A percentile compares a stretch with the other conserved stretches of the same genome.
These are phyloP conservation scores for Mortierella sp. DNA, from an alignment of 371 early-diverging fungal species.

Conservation along the genomic window DNA sequence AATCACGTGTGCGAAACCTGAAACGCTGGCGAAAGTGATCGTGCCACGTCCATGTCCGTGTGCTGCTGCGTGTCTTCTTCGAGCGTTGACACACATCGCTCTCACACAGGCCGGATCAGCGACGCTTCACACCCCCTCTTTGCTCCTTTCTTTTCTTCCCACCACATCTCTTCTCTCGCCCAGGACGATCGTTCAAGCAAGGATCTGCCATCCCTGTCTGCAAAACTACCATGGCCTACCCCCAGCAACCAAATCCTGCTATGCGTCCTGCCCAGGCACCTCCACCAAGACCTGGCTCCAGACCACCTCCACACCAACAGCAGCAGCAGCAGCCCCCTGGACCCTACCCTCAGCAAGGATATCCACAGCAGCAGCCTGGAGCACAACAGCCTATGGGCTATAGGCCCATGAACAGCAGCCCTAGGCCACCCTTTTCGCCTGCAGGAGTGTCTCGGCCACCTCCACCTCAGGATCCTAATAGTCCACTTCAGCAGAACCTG, in stretches of 20 bases:
- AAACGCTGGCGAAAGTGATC: no score
- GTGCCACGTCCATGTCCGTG: no score
- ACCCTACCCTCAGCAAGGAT: conserved; percentile 1
- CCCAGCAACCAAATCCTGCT: conserved; percentile 32
- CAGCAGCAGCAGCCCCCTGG: conserved; percentile 21
- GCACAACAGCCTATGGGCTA: conserved; percentile 19
- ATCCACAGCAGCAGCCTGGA: conserved; percentile 8
- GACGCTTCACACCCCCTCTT: no score
- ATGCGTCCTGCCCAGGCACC: conserved; percentile 46
- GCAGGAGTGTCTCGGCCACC: conserved; percentile 22
- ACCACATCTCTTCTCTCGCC: no score
- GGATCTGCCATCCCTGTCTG: no score
- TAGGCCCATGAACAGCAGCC: conserved; percentile 28
- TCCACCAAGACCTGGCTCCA: conserved; percentile 46
- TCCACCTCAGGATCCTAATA: conserved; percentile 24
- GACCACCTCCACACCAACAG: conserved; percentile 24
- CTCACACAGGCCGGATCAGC: no score
- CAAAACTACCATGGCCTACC: conserved; percentile 29
- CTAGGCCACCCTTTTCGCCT: conserved; percentile 24
- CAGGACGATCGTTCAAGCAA: no score
- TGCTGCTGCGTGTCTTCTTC: no score
- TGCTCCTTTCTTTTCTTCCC: no score
- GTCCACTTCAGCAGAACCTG: conserved; percentile 27
- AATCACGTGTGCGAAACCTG: no score
- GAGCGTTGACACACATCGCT: no score